Percentiles rank a stretch among this genome's conserved stretches.
These are phyloP conservation scores for Podospora sp. DNA, from an alignment of 495 filamentous ascomycete species.

Conservation along the genomic window DNA sequence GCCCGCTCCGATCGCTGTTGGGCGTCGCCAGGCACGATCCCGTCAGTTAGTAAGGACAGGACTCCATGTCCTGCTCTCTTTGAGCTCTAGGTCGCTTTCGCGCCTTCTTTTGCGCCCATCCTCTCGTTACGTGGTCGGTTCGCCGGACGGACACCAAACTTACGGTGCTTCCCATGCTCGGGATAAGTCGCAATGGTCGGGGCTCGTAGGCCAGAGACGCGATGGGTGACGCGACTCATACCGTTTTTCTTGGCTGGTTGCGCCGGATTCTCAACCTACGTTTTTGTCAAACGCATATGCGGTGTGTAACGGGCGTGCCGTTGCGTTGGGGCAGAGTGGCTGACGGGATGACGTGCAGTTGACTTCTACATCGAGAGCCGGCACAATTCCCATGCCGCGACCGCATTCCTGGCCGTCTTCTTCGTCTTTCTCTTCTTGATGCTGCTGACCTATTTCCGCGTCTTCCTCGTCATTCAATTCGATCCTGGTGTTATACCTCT, in stretches of 20 bases:
- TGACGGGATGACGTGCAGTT: slow-evolving; percentile 45
- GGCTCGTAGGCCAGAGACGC: slow-evolving; percentile 41
- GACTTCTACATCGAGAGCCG: slow-evolving; percentile 62
- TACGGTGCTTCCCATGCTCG: not conserved
- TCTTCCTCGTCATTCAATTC: slow-evolving; percentile 62
- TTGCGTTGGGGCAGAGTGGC: slow-evolving; percentile 4
- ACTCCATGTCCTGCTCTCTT: not conserved
- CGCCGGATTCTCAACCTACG: slow-evolving; percentile 45
- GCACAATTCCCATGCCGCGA: slow-evolving; percentile 57
- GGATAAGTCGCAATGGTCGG: slow-evolving; percentile 31
- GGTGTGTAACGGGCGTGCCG: slow-evolving; percentile 29
- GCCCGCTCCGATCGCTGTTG: not conserved
- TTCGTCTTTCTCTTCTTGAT: slow-evolving; percentile 68
- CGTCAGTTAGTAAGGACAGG: not conserved
- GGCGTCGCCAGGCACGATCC: slow-evolving; percentile 4
- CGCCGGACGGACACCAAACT: not conserved
- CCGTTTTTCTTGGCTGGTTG: slow-evolving; percentile 42
- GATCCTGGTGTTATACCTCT: slow-evolving; percentile 72
- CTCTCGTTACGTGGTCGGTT: not conserved
- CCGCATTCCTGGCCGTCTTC: slow-evolving; percentile 70
- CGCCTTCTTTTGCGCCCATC: not conserved
- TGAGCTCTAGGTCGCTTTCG: not conserved
- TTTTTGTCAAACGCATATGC: slow-evolving; percentile 46
- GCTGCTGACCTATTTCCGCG: slow-evolving; percentile 66
- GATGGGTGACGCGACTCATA: slow-evolving; percentile 50